phyloP scores from a whole-genome alignment of 371 early-diverging fungal genomes.

The Coelomomyces lativittatus region DNA sequence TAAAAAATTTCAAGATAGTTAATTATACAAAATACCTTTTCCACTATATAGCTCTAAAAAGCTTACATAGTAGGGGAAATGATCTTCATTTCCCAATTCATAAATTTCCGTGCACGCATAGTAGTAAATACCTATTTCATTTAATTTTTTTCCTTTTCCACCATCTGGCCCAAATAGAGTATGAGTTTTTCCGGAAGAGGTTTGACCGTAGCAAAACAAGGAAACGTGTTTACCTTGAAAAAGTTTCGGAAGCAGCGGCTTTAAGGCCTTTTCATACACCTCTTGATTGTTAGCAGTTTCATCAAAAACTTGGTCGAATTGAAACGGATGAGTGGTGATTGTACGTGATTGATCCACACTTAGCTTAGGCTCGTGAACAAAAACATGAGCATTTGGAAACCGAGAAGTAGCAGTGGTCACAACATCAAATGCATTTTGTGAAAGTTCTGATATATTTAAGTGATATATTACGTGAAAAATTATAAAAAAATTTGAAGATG shows the following conservation, averaged over 20 bases:
- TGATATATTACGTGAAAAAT: too few species aligned
- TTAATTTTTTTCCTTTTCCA: neutral
- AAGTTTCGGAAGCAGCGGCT: conserved; percentile 15
- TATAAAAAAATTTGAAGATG: too few species aligned
- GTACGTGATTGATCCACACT: conserved; percentile 14
- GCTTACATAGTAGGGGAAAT: conserved; percentile 1
- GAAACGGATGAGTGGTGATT: conserved; percentile 19
- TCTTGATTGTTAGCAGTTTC: conserved; percentile 13
- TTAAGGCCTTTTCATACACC: conserved; percentile 14
- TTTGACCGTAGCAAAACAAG: conserved; percentile 32
- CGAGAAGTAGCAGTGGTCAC: neutral
- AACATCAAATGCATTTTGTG: neutral
- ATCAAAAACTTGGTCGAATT: conserved; percentile 27
- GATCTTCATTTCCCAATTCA: neutral
- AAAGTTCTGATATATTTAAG: too few species aligned
- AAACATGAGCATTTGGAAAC: neutral
- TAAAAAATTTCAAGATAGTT: too few species aligned
- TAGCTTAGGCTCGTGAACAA: conserved; percentile 10
- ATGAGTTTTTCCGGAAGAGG: conserved; percentile 17
- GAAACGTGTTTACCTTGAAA: conserved; percentile 14
- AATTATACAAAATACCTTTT: neutral
- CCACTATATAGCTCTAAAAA: conserved; percentile 25
- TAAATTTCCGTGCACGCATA: conserved; percentile 8
- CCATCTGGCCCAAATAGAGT: conserved; percentile 7
- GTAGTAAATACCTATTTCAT: conserved; percentile 7